Conservation (phyloP, 176 grass and related monocot species). For the Zoysia pacifica region DNA sequence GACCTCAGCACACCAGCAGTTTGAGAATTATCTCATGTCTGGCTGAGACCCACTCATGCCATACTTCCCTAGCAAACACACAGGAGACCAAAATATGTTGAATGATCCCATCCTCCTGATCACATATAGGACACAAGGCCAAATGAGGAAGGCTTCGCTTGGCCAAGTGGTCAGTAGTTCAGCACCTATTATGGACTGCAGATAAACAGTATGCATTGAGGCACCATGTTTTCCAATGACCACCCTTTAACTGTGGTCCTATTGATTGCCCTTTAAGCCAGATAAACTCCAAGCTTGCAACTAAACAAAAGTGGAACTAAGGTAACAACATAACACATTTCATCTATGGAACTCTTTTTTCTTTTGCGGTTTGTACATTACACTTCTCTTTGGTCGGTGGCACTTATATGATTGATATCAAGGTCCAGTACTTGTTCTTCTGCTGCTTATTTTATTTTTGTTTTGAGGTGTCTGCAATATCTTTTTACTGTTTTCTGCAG, state of each 20-base stretch:
- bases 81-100: too few species aligned
- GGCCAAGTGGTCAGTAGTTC: too few species aligned
- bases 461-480: background rate
- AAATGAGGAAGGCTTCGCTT: too few species aligned
- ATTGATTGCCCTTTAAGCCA: background rate
- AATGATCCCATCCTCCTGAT: too few species aligned
- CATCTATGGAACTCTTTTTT: background rate
- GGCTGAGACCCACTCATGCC: too few species aligned
- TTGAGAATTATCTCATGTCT: too few species aligned
- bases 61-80: too few species aligned
- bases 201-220: too few species aligned
- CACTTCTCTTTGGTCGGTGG: background rate
- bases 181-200: too few species aligned
- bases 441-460: background rate
- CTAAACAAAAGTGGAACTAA: background rate
- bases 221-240: too few species aligned
- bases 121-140: too few species aligned
- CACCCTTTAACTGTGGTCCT: background rate
- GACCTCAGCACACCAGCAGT: too few species aligned
- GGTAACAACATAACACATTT: background rate
- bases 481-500: slow-evolving; percentile 48
- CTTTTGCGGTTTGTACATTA: slow-evolving; percentile 5
- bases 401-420: background rate
- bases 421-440: background rate
- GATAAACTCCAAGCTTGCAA: background rate